phyloP scores from a whole-genome alignment of 306 rosid genomes.

The Dryas drummondii region DNA sequence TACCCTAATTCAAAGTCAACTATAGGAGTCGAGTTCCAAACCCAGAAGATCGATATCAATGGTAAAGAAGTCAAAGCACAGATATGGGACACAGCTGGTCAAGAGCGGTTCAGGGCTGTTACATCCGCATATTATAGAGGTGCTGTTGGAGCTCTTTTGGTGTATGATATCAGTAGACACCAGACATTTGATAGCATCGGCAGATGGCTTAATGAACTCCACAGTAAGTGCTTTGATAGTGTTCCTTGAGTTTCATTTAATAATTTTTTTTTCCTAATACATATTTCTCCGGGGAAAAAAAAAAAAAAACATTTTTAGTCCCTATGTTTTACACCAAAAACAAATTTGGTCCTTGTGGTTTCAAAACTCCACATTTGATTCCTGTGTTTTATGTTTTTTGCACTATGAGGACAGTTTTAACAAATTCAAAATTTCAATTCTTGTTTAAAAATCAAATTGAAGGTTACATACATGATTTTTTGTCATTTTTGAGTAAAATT shows the following conservation, averaged over 20 bases:
- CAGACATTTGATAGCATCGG: slow-evolving; percentile 84
- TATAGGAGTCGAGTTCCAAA: slow-evolving; percentile 92
- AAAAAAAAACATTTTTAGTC: too few species aligned
- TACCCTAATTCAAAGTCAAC: slow-evolving; percentile 90
- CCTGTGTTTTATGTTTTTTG: too few species aligned
- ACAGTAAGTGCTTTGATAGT: slow-evolving; percentile 51
- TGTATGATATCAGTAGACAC: slow-evolving; percentile 78
- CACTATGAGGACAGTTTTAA: too few species aligned
- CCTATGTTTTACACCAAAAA: too few species aligned
- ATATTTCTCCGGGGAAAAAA: not conserved
- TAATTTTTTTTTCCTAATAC: not conserved
- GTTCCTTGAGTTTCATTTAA: not conserved
- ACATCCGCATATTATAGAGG: slow-evolving; percentile 92
- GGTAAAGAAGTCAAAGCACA: slow-evolving; percentile 91
- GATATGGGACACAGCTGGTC: slow-evolving; percentile 96
- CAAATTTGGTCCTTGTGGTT: too few species aligned
- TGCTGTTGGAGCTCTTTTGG: slow-evolving; percentile 89
- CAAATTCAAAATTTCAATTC: too few species aligned
- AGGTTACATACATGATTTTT: too few species aligned
- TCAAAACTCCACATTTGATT: too few species aligned
- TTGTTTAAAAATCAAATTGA: too few species aligned
- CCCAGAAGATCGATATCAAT: slow-evolving; percentile 75
- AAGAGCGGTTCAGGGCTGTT: slow-evolving; percentile 91
- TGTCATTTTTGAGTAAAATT: too few species aligned
- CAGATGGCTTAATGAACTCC: slow-evolving; percentile 90